Evolutionary conservation across 2,329 filamentous ascomycete genomes (phyloP), one percentile per base, ranked within the genome.

Genomic region (Pseudocercospora macadamiae): DNA sequence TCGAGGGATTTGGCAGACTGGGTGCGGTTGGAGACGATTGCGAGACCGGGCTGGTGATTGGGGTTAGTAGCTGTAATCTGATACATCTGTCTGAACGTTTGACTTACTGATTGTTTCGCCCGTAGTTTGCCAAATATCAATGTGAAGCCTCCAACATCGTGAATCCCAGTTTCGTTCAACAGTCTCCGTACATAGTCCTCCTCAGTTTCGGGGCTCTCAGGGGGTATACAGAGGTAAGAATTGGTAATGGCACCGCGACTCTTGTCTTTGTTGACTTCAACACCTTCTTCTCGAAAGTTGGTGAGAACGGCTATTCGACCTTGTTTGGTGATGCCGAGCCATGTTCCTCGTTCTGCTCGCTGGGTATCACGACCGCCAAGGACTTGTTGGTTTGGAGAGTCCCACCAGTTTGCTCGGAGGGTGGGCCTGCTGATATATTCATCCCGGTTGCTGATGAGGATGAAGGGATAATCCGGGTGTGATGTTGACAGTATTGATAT

Each of bases 371-470:
- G 83, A 19, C 84, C 85, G 26, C 83, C 85, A 5, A 88, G 76
- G 55, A 88, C 80, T 61, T 86, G 76, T 14, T 73, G 66, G 65
- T 83, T 72, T 3, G 84, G 83, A 10, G 75, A 66, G 39, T 81
- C 79, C 86, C 86, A 88, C 83, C 83, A 88, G 65, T 77, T 73
- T 59, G 82, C 84, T 30, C 75, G 74, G 28, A 82, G 80, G 19
- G 86, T 88, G 51, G 85, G 85, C 30, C 86, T 82, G 61, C 79
- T 78, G 52, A 88, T 77, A 64, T 83, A 88, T 76, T 88, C 86
- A 72, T 82, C 80, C 64, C 80, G 72, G 65, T 82, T 82, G 69
- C 76, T 80, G 56, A 81, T 71, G n/a, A 82, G 68, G 61, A 82
- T 77, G 62, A 81, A 75, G 7, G 79, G 77, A 59, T 80, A 82